Evolutionary conservation across 2,329 filamentous ascomycete genomes (phyloP).

Genomic region (Aspergillus melleus): DNA sequence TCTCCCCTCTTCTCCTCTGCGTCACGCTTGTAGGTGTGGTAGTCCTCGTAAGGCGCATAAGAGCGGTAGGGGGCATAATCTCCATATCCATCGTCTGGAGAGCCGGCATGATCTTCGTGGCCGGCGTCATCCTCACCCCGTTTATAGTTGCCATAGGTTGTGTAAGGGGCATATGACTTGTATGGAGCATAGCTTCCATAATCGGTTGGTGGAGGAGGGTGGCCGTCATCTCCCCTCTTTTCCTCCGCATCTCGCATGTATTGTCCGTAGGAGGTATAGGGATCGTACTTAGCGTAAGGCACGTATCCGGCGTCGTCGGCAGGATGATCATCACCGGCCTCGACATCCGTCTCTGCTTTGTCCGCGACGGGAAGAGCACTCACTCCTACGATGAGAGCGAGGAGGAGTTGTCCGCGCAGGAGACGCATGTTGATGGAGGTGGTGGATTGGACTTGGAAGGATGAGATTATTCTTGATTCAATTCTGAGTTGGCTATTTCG

Average conservation of each 20-base stretch:
- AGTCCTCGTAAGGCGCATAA: background rate
- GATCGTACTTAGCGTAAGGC: too few species aligned
- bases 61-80: constrained; percentile 8
- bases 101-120: background rate
- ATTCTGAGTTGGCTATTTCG: too few species aligned
- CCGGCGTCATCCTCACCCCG: background rate
- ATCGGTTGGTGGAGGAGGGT: background rate
- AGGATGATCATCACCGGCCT: too few species aligned
- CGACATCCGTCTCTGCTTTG: background rate
- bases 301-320: too few species aligned
- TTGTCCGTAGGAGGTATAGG: too few species aligned
- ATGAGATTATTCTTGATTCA: too few species aligned
- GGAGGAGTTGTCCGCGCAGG: background rate
- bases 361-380: background rate
- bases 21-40: background rate
- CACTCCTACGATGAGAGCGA: background rate
- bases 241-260: too few species aligned
- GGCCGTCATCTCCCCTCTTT: too few species aligned
- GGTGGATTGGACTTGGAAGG: too few species aligned
- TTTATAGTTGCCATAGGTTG: background rate
- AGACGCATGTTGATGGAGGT: background rate
- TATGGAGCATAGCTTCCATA: constrained; percentile 12
- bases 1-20: too few species aligned
- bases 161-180: background rate
- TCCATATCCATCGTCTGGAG: background rate